Conservation (phyloP, 2,329 filamentous ascomycete species). For the Aspergillus transmontanensis region DNA sequence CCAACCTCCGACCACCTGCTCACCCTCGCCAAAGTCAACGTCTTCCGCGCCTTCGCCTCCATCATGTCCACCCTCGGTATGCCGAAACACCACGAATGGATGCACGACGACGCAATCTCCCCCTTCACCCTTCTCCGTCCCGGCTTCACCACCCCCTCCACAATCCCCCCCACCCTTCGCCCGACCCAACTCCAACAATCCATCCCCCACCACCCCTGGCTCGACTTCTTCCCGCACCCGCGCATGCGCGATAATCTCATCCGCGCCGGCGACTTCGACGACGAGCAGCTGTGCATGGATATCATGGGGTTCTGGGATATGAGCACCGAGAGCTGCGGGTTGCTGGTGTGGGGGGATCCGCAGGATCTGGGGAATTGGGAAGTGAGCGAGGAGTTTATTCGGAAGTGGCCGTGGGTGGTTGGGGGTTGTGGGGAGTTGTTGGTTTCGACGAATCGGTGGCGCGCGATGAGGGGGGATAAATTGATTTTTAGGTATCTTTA, state of each 20-base stretch:
- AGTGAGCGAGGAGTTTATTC: constrained; percentile 47
- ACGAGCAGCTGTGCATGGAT: constrained; percentile 41
- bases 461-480: constrained; percentile 16
- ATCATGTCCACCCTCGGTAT: constrained; percentile 33
- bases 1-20: constrained; percentile 36
- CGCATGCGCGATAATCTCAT: constrained; percentile 46
- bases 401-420: constrained; percentile 47
- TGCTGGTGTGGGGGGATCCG: constrained; percentile 55
- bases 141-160: not conserved
- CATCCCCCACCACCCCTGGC: constrained; percentile 45
- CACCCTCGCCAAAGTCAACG: constrained; percentile 36
- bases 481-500: constrained; percentile 13
- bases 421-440: constrained; percentile 31
- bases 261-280: constrained; percentile 35
- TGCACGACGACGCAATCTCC: constrained; percentile 33
- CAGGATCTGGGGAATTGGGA: constrained; percentile 53
- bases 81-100: constrained; percentile 16
- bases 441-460: constrained; percentile 32
- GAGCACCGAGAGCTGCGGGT: constrained; percentile 25
- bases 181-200: constrained; percentile 44
- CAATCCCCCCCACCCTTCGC: constrained; percentile 31
- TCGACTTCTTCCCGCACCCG: constrained; percentile 38
- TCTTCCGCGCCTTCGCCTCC: constrained; percentile 36
- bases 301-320: constrained; percentile 39
- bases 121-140: constrained; percentile 23